These are phyloP conservation scores for Sarocladium brachiariae DNA, from an alignment of 2,329 filamentous ascomycete genomes.

Conservation along the genomic window DNA sequence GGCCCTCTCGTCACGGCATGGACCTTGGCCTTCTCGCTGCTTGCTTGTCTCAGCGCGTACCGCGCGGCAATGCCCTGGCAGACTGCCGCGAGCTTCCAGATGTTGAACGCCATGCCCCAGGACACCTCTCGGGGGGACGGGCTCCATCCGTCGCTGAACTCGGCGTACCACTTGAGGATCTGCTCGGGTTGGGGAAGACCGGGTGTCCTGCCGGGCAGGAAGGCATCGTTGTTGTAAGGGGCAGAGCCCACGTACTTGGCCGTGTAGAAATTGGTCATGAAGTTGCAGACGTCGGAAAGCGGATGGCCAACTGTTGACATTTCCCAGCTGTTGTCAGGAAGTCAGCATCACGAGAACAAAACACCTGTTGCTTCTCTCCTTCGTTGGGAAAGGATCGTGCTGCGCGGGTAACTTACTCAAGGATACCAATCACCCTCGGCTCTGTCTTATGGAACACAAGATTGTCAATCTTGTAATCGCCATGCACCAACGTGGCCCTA, in stretches of 20 bases:
- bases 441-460: slow-evolving; percentile 85
- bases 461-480: slow-evolving; percentile 95
- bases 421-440: slow-evolving; percentile 80
- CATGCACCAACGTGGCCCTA: slow-evolving; percentile 74
- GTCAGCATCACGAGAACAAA: no score
- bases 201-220: slow-evolving; percentile 55
- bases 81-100: slow-evolving; percentile 55
- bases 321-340: slow-evolving; percentile 80
- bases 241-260: slow-evolving; percentile 20
- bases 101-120: slow-evolving; percentile 57
- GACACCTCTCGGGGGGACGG: slow-evolving; percentile 47
- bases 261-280: slow-evolving; percentile 41
- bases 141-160: slow-evolving; percentile 59
- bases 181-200: slow-evolving; percentile 48
- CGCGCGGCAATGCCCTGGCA: slow-evolving; percentile 88
- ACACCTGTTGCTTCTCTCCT: no score
- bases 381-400: no score
- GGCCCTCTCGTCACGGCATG: slow-evolving; percentile 64
- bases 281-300: slow-evolving; percentile 81
- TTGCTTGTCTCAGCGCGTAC: slow-evolving; percentile 79
- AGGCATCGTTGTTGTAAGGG: slow-evolving; percentile 35
- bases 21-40: slow-evolving; percentile 70
- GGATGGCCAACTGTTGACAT: slow-evolving; percentile 98
- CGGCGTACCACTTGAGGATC: slow-evolving; percentile 35
- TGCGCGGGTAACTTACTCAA: slow-evolving; percentile 54